Conservation (phyloP, 768 basidiomycete species). For the Tulasnella sp. region DNA sequence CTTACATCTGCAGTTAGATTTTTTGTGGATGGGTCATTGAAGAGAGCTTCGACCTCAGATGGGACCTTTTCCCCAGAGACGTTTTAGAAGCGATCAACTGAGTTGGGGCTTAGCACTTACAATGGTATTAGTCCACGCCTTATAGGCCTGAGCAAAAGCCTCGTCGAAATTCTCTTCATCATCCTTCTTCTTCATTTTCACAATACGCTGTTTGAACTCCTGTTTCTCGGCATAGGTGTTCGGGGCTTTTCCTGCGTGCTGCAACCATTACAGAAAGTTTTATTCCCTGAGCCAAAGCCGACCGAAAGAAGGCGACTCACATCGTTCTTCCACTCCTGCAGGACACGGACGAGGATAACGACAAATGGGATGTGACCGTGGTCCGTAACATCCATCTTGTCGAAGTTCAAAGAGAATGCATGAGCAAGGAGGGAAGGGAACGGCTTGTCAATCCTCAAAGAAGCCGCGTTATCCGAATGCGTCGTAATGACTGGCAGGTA, state of each 20-base stretch:
- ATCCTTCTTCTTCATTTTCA: constrained; percentile 59
- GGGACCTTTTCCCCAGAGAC: constrained; percentile 49
- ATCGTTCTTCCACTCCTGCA: constrained; percentile 76
- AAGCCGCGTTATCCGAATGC: constrained; percentile 70
- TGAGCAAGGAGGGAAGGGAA: constrained; percentile 78
- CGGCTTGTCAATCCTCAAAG: constrained; percentile 80
- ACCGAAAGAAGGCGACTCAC: constrained; percentile 42
- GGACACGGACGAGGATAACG: constrained; percentile 74
- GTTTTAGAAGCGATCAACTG: neutral
- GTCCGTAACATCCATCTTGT: constrained; percentile 78
- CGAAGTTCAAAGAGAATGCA: constrained; percentile 66
- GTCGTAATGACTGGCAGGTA: constrained; percentile 72
- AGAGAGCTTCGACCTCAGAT: constrained; percentile 58
- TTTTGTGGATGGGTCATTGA: constrained; percentile 55
- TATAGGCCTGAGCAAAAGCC: constrained; percentile 82
- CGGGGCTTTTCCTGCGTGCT: constrained; percentile 66
- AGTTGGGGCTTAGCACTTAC: constrained; percentile 17
- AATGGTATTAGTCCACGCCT: constrained; percentile 60
- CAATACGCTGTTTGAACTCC: constrained; percentile 66
- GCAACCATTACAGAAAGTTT: neutral
- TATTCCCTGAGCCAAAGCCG: neutral
- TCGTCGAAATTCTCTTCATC: constrained; percentile 99
- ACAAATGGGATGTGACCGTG: constrained; percentile 90
- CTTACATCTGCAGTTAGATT: constrained; percentile 42
- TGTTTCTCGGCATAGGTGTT: constrained; percentile 60